These are phyloP conservation scores for Suillus alpinus DNA, from an alignment of 768 basidiomycete genomes.

Conservation along the genomic window DNA sequence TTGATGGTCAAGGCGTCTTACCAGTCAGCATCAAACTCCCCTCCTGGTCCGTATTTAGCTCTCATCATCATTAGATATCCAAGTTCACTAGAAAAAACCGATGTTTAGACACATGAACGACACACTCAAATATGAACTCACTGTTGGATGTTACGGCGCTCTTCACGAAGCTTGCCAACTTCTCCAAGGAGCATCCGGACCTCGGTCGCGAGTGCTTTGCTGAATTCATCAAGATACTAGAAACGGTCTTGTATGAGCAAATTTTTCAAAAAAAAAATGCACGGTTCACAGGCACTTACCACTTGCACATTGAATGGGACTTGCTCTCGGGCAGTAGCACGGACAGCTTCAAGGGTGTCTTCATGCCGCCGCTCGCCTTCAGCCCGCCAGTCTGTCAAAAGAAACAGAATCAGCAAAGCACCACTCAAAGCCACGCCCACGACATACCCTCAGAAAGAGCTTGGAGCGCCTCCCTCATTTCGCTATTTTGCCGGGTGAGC, in stretches of 20 bases:
- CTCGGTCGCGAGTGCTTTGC: constrained; percentile 77
- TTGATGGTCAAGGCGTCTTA: constrained; percentile 20
- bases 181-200: constrained; percentile 81
- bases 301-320: constrained; percentile 83
- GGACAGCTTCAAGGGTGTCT: constrained; percentile 66
- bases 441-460: constrained; percentile 54
- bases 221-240: constrained; percentile 86
- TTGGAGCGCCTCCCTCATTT: constrained; percentile 55
- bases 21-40: constrained; percentile 86
- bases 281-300: constrained; percentile 40
- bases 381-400: constrained; percentile 58
- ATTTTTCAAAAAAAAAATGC: constrained; percentile 5
- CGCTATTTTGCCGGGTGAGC: constrained; percentile 54
- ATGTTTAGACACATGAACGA: background rate
- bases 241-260: constrained; percentile 2
- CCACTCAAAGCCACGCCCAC: background rate
- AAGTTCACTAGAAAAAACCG: constrained; percentile 53
- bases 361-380: constrained; percentile 64
- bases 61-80: constrained; percentile 67
- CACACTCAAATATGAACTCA: constrained; percentile 36
- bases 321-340: constrained; percentile 69
- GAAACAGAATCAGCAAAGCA: background rate
- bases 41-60: constrained; percentile 80
- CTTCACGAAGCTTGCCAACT: constrained; percentile 80
- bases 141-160: constrained; percentile 76